Percentiles rank a stretch among this genome's conserved stretches.
Evolutionary conservation across 208 protist genomes (phyloP).

Genomic region (Angomonas deanei): DNA sequence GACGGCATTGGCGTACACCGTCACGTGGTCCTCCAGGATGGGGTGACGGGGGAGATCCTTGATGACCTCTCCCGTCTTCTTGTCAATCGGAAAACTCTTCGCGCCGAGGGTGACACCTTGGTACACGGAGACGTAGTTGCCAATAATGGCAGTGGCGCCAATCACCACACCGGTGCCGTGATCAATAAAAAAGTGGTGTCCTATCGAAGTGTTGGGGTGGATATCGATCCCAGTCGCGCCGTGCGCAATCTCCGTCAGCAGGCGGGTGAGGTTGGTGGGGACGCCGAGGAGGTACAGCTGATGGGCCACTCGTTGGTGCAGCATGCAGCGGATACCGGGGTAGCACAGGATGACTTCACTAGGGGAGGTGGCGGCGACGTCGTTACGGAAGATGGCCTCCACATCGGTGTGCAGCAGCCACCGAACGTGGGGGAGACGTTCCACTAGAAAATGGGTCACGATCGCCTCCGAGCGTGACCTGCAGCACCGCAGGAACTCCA

Average conservation of each 20-base stretch:
- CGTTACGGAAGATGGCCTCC: conserved; percentile 40
- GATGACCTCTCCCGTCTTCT: conserved; percentile 49
- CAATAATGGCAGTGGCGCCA: conserved; percentile 78
- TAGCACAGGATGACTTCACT: conserved; percentile 72
- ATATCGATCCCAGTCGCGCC: conserved; percentile 79
- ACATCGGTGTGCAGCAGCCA: conserved; percentile 70
- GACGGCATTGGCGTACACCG: conserved; percentile 76
- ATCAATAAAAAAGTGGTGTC: conserved; percentile 87
- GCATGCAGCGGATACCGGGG: conserved; percentile 69
- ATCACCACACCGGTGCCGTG: conserved; percentile 89
- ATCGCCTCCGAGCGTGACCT: conserved; percentile 38
- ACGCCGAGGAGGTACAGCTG: conserved; percentile 59
- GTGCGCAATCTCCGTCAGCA: conserved; percentile 72
- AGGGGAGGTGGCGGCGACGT: conserved; percentile 57
- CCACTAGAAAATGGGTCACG: conserved; percentile 39
- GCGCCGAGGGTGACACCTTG: conserved; percentile 87
- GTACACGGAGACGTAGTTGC: conserved; percentile 73
- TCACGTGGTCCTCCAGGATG: conserved; percentile 79
- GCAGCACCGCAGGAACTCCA: conserved; percentile 22
- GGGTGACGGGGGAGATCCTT: conserved; percentile 68
- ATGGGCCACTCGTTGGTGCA: conserved; percentile 64
- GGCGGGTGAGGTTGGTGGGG: conserved; percentile 62
- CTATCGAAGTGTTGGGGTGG: conserved; percentile 74
- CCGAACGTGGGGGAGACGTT: conserved; percentile 39
- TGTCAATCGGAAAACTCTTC: conserved; percentile 51